Base-by-base conservation (phyloP, 306 rosid species). In the Quercus parvula region DNA sequence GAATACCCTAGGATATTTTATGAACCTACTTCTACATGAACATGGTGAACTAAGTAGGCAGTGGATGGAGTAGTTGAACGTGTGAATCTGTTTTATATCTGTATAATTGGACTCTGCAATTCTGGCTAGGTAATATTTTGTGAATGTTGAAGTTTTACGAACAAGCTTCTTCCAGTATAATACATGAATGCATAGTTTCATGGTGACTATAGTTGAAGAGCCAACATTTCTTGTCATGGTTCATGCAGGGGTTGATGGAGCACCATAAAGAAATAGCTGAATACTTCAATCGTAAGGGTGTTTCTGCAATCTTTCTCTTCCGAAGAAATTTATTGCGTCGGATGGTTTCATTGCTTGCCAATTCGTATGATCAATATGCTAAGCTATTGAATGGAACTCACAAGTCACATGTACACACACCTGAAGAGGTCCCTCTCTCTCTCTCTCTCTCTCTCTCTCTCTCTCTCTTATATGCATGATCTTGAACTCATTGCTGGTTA, bases 341-440 rank as follows among this genome's bases (percentile, higher is more conserved):
- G 82, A 88, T 91, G 86, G 97, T 93, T 77, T 95, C 99, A 1
- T 76, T 89, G 82, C 91, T 89, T 55, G 99, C 99, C 58, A 95
- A 95, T 89, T 92, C 99, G 8, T 95, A 91, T 78, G 99, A 95
- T 69, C 94, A 96, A 57, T 74, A 87, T 72, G 99, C 99, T 25
- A 95, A 92, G 89, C 87, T 88, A 76, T 87, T 95, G 90, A 92
- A 95, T 71, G 99, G 97, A 83, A 95, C 96, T 75, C 99, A 95
- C 78, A 95, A 95, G 81, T 82, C 99, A 62, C 99, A 92, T 73
- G 99, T 95, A 44, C 99, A 92, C 88, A 85, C 98, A 14, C 82
- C 77, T 44, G 86, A 92, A 88, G 99, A 95, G 98, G 99, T 94
- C 14, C 68, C 77, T 85, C 73, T 69, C 70, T 73, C 78, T 78